Conservation (phyloP, 495 filamentous ascomycete genomes). For the Penicillium nucicola region DNA sequence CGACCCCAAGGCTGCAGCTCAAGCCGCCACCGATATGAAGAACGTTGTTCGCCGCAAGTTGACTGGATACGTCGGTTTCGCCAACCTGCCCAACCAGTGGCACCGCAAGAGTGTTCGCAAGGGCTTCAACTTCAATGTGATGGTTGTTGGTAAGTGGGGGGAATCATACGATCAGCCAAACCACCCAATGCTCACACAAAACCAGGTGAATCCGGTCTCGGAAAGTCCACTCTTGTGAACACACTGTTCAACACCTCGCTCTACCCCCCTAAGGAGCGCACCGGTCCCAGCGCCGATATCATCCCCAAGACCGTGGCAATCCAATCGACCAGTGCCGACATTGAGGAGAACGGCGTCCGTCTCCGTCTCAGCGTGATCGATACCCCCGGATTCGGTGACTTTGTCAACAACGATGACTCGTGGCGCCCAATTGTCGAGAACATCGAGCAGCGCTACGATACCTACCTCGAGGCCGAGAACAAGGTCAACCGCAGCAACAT, state of each 20-base stretch:
- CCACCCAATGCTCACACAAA: background rate
- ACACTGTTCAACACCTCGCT: slow-evolving; percentile 99
- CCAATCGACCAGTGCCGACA: slow-evolving; percentile 97
- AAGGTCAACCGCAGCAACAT: slow-evolving; percentile 99
- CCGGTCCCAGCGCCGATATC: slow-evolving; percentile 93
- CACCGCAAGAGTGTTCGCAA: slow-evolving; percentile 99
- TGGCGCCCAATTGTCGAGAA: slow-evolving; percentile 99
- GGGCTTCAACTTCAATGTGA: slow-evolving; percentile 99
- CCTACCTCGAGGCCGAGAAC: slow-evolving; percentile 98
- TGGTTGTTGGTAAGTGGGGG: slow-evolving; percentile 84
- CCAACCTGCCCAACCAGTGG: slow-evolving; percentile 99
- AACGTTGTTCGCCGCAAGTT: slow-evolving; percentile 98
- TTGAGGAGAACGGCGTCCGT: slow-evolving; percentile 98
- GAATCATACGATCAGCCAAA: slow-evolving; percentile 25
- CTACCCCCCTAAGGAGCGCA: slow-evolving; percentile 97
- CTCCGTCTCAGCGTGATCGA: slow-evolving; percentile 96
- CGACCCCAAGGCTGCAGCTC: slow-evolving; percentile 78
- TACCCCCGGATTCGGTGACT: slow-evolving; percentile 97
- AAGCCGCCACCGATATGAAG: slow-evolving; percentile 80
- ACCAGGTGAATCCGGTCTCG: slow-evolving; percentile 94
- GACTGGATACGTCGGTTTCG: slow-evolving; percentile 97
- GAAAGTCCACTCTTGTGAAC: slow-evolving; percentile 99
- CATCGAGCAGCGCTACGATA: slow-evolving; percentile 97
- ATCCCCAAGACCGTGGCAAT: slow-evolving; percentile 99
- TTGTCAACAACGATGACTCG: slow-evolving; percentile 99